Percentiles rank a stretch among this genome's conserved stretches.
Evolutionary conservation across 495 filamentous ascomycete genomes (phyloP).

Genomic region (Penicillium canariense): DNA sequence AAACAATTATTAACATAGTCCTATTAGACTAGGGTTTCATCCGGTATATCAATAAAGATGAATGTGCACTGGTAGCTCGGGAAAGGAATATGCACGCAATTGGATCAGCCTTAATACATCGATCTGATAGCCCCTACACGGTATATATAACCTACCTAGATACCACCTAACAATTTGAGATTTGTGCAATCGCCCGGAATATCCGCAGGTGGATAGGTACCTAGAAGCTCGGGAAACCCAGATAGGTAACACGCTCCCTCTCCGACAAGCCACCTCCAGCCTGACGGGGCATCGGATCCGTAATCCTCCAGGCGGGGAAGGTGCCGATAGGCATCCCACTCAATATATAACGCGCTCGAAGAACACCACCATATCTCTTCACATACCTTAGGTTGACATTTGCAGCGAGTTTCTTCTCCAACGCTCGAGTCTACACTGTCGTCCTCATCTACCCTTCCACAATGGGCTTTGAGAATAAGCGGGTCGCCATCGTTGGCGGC

Average conservation of each 20-base stretch:
- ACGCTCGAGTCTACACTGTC: not conserved
- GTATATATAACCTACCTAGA: not conserved
- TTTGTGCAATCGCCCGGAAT: conserved; percentile 11
- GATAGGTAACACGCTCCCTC: conserved; percentile 17
- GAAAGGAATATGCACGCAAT: too few relatives aligned
- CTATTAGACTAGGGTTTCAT: too few relatives aligned
- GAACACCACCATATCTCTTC: not conserved
- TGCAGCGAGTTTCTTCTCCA: not conserved
- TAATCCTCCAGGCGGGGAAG: conserved; percentile 16
- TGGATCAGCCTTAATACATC: too few relatives aligned
- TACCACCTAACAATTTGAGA: not conserved
- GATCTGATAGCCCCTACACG: not conserved
- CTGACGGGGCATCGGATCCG: conserved; percentile 19
- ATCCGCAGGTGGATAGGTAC: not conserved
- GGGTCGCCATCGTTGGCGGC: conserved; percentile 55
- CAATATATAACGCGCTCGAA: conserved; percentile 13
- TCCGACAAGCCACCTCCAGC: conserved; percentile 21
- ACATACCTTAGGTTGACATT: not conserved
- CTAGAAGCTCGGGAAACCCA: conserved; percentile 14
- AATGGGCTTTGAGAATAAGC: conserved; percentile 35
- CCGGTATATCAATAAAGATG: too few relatives aligned
- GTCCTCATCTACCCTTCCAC: not conserved
- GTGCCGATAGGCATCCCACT: conserved; percentile 6
- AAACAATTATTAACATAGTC: too few relatives aligned
- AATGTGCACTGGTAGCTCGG: too few relatives aligned